phyloP scores from a whole-genome alignment of 441 rosid genomes.

The Corymbia citriodora region DNA sequence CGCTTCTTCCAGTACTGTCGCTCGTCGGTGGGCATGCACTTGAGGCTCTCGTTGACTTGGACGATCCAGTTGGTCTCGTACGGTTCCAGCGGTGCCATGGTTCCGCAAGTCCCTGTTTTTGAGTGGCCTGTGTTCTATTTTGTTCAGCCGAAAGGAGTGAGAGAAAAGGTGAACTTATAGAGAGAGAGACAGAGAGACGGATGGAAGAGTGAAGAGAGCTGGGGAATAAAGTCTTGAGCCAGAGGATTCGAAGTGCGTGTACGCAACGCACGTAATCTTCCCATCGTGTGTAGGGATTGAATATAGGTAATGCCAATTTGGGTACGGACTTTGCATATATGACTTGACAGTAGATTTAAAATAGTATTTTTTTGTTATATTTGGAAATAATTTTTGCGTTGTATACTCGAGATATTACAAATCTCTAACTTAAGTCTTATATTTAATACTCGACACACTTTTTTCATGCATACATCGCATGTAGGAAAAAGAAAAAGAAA shows the following conservation, averaged over 20 bases:
- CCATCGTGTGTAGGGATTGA: background rate
- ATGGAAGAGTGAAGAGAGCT: background rate
- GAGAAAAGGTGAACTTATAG: background rate
- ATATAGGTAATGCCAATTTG: background rate
- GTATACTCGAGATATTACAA: rapidly evolving
- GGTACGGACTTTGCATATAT: background rate
- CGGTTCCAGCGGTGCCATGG: background rate
- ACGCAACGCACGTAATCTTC: background rate
- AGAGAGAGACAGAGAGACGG: background rate
- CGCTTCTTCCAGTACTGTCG: background rate
- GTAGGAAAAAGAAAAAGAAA: background rate
- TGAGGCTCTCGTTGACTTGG: background rate
- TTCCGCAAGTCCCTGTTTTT: background rate
- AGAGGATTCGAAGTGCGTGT: background rate
- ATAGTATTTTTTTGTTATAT: too few relatives aligned
- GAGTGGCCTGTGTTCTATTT: background rate
- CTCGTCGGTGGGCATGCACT: background rate
- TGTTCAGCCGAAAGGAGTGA: background rate
- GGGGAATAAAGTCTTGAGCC: background rate
- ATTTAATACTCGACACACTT: rapidly evolving
- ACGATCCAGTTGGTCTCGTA: background rate
- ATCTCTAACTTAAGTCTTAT: background rate
- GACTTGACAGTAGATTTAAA: background rate
- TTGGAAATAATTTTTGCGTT: too few relatives aligned
- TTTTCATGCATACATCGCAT: background rate